Evolutionary conservation across 2,329 filamentous ascomycete species (phyloP), one percentile per base, ranked within the genome.

Genomic region (Juglanconis juglandina): DNA sequence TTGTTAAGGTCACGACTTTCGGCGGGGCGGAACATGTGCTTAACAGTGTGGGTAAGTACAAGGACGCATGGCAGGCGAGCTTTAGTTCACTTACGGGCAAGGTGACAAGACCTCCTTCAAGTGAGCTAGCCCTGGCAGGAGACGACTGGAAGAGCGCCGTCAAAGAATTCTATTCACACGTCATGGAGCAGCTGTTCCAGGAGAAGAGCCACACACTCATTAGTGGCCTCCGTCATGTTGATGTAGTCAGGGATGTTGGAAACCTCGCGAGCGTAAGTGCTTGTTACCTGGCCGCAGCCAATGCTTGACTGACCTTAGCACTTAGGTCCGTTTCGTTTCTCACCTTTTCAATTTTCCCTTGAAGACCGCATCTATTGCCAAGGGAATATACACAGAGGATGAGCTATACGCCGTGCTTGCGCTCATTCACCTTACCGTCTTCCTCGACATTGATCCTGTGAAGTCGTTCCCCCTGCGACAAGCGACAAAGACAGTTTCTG

Each of bases 161-260:
- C 66, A 87, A 87, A 75, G 73, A 76, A 0, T 92, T 92, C 68
- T 92, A 89, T 70, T 78, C 85, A 10, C 76, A 82, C 37, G 86
- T 83, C 13, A 87, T 84, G 1, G 75, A 84, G 54, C 75, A 81
- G 34, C 78, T 95, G 3, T 77, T 96, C 24, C 71, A 76, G 0
- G 79, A 86, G 34, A 90, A 91, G 71, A 84, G 83, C 48, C 90
- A 85, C 72, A 81, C 79, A 59, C 79, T 93, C 34, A 17, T 17
- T 17, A 75, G 71, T 1, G 81, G 81, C 8, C 79, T 81, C 58
- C 82, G 83, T 56, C 87, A 91, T 69, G 82, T 92, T 46, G 91
- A 95, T 66, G 79, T 93, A 4, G 77, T 91, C 9, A 83, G 87
- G 32, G 87, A 91, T 58, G 82, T 91, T 1, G 87, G 84, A 33